Evolutionary conservation across 495 filamentous ascomycete genomes (phyloP), one percentile per base, ranked within the genome.

Genomic region (Hypoxylon cercidicola): DNA sequence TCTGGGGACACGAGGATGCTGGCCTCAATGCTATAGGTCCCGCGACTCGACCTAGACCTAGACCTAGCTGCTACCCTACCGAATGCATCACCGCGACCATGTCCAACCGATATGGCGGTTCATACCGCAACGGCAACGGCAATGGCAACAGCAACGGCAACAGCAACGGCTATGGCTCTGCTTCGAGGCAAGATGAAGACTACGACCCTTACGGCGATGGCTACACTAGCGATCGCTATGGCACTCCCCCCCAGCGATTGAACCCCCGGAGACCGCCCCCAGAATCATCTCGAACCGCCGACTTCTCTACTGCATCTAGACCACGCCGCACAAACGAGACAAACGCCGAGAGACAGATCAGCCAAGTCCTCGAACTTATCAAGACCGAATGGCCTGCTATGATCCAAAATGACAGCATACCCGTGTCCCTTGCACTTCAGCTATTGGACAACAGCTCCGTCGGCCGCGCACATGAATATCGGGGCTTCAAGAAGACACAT

Each of bases 391-490:
- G 94, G 94, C 87, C 89, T 56, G 90, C 93, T 68, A 95, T 99
- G 90, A 88, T 87, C 55, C 84, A 89, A 68, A 88, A 89, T 46
- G 87, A 93, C 65, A 97, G 93, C 73, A 85, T 97, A 40, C 95
- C 95, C 16, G 90, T 98, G 3, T 92, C 97, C 73, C 85, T 97
- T 28, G 93, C 96, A 18, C 81, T 99, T 40, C 92, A 96, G 78
- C 77, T 99, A 71, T 88, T 97, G 80, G 95, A 99, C 74, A 88
- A 88, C 30, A 97, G 93, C 77, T 97, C 93, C 3, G 84, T 99
- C 57, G 95, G 95, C 25, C 88, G 93, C 56, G 93, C 94, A 34
- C 86, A 91, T 72, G 90, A 94, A 63, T 92, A 97, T 73, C 85
- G 85, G 48, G 85, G 90, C 46, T 98, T 98, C 73, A 82, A 91